Conservation (phyloP, 1,284 basidiomycete species). For the Pterula multifida region DNA sequence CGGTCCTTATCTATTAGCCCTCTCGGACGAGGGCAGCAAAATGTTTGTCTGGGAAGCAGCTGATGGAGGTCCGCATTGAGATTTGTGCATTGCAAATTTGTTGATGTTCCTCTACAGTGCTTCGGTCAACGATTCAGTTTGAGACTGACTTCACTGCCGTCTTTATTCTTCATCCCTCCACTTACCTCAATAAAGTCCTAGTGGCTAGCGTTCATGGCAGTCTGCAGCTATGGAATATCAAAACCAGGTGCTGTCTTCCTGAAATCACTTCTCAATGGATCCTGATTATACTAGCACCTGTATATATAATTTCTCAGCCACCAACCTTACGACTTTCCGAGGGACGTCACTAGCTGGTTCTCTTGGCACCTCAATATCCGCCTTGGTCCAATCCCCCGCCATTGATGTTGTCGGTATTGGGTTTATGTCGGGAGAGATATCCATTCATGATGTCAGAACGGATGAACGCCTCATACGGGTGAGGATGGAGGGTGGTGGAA, state of each 20-base stretch:
- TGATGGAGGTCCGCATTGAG: constrained; percentile 36
- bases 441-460: constrained; percentile 81
- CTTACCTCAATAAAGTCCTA: constrained; percentile 94
- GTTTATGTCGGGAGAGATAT: constrained; percentile 78
- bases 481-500: constrained; percentile 75
- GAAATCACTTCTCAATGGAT: constrained; percentile 1
- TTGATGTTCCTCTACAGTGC: constrained; percentile 23
- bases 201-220: constrained; percentile 75
- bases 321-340: constrained; percentile 35
- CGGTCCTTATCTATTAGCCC: constrained; percentile 66
- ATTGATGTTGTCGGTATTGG: constrained; percentile 93
- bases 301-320: constrained; percentile 49
- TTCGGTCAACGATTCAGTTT: constrained; percentile 61
- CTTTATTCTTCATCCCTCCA: constrained; percentile 83
- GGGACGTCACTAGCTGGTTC: constrained; percentile 19
- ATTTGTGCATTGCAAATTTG: neutral
- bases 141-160: constrained; percentile 75
- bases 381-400: constrained; percentile 85
- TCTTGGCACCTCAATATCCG: constrained; percentile 53
- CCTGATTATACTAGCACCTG: constrained; percentile 32
- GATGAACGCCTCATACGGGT: constrained; percentile 85
- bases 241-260: constrained; percentile 51
- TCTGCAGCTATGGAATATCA: constrained; percentile 92
- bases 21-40: constrained; percentile 72
- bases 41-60: constrained; percentile 74